Percentiles rank a stretch among this genome's conserved stretches.
These are phyloP conservation scores for Houttuynia cordata DNA, from an alignment of 164 flowering plant species.

Conservation along the genomic window DNA sequence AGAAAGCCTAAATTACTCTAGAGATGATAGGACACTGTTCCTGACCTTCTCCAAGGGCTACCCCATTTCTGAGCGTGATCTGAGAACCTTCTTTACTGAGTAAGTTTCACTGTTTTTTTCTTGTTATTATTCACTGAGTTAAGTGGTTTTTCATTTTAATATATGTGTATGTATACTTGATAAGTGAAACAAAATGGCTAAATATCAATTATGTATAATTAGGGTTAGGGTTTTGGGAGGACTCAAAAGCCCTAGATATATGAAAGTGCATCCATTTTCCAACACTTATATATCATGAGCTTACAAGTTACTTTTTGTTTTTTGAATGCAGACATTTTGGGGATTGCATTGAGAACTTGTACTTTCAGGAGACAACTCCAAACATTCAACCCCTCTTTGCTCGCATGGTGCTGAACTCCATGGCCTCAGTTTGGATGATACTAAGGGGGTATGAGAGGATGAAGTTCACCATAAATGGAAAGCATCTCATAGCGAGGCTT, in stretches of 20 bases:
- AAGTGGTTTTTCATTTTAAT: too few relatives aligned
- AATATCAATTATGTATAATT: not conserved
- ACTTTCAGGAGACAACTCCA: not conserved
- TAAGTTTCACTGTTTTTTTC: not conserved
- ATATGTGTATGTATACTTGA: too few relatives aligned
- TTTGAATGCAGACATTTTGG: conserved; percentile 4
- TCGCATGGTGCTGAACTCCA: not conserved
- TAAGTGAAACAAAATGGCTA: not conserved
- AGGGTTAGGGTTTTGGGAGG: too few relatives aligned
- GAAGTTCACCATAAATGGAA: not conserved
- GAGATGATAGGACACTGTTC: conserved; percentile 1
- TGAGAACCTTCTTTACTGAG: not conserved
- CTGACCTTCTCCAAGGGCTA: conserved; percentile 3
- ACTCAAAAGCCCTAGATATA: too few relatives aligned
- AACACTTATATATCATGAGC: too few relatives aligned
- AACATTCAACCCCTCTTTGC: conserved; percentile 1
- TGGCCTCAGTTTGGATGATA: not conserved
- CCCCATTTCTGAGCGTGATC: not conserved
- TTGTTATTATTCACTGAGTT: too few relatives aligned
- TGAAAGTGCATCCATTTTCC: too few relatives aligned
- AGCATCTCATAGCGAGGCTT: conserved; percentile 2
- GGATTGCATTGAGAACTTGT: not conserved
- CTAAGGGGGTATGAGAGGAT: not conserved
- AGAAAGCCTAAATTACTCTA: not conserved
- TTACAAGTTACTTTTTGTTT: not conserved